phyloP scores from a whole-genome alignment of 208 protist species.

The Trichomonas tenax region DNA sequence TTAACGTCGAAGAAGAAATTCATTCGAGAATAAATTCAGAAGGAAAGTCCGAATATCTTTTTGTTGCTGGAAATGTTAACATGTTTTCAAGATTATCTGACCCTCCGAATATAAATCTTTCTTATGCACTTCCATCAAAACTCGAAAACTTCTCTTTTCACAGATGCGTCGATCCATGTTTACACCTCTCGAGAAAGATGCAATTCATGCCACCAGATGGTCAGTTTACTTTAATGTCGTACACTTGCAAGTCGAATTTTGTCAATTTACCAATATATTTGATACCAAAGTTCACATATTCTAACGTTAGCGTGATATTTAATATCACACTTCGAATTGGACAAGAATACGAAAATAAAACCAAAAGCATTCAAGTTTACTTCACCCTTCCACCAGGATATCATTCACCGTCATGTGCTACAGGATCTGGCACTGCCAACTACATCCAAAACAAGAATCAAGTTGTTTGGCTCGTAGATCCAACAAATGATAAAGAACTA shows the following conservation, averaged over 20 bases:
- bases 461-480: not conserved
- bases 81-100: not conserved
- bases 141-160: not conserved
- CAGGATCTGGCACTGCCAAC: not conserved
- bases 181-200: not conserved
- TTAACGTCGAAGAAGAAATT: not conserved
- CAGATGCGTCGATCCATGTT: not conserved
- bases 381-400: not conserved
- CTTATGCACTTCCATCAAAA: not conserved
- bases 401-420: not conserved
- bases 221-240: not conserved
- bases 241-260: not conserved
- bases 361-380: not conserved
- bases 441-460: not conserved
- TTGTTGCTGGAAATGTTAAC: not conserved
- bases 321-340: not conserved
- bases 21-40: not conserved
- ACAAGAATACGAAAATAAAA: not conserved
- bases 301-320: not conserved
- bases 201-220: conserved; percentile 1
- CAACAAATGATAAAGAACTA: not conserved
- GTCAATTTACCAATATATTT: not conserved
- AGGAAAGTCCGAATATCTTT: not conserved
- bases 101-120: not conserved
- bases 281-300: not conserved